These are phyloP conservation scores for Melianthus villosus DNA, from an alignment of 441 rosid species.

Conservation along the genomic window DNA sequence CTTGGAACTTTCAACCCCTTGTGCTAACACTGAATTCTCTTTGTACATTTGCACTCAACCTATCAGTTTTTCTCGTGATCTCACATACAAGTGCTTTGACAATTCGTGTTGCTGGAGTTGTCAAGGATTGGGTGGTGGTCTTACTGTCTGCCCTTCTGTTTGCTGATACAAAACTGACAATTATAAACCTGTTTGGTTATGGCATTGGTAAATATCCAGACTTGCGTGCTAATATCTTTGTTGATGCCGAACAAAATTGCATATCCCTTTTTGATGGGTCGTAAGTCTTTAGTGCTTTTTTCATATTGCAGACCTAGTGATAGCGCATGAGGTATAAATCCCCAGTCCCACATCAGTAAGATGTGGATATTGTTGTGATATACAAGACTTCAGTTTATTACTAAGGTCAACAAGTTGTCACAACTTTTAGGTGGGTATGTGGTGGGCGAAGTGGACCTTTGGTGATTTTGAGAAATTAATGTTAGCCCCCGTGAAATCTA, in stretches of 20 bases:
- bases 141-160: slow-evolving; percentile 3
- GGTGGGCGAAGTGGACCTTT: too few species aligned
- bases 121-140: slow-evolving; percentile 17
- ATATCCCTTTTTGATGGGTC: background rate
- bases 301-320: background rate
- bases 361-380: too few species aligned
- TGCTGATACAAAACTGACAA: slow-evolving; percentile 3
- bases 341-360: too few species aligned
- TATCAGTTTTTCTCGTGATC: slow-evolving; percentile 90
- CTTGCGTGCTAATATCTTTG: background rate
- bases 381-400: too few species aligned
- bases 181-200: slow-evolving; percentile 4
- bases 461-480: too few species aligned
- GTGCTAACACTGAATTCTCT: slow-evolving; percentile 62
- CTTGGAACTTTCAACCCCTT: slow-evolving; percentile 53
- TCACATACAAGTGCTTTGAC: slow-evolving; percentile 91
- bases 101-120: slow-evolving; percentile 28
- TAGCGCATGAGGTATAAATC: too few species aligned
- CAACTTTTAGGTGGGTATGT: too few species aligned
- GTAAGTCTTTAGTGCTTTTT: background rate
- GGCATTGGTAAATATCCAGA: slow-evolving; percentile 40
- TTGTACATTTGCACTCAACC: slow-evolving; percentile 89
- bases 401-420: too few species aligned
- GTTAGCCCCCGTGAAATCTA: too few species aligned
- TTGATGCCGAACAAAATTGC: background rate